Evolutionary conservation across 2,329 filamentous ascomycete species (phyloP), one percentile per base, ranked within the genome.

Genomic region (Curvularia hawaiiensis): DNA sequence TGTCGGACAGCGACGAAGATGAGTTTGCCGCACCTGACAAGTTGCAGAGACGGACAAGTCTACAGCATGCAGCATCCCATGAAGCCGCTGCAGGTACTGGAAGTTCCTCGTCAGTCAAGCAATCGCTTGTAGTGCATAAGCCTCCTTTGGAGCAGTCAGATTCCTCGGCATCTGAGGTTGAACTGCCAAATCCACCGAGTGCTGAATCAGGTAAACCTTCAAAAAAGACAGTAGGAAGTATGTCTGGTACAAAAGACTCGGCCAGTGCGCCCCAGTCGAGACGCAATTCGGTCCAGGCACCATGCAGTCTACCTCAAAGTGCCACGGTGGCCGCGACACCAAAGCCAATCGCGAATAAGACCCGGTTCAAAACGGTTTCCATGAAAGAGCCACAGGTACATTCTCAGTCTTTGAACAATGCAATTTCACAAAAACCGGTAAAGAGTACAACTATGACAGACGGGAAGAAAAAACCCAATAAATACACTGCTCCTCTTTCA

Each of bases 141-240:
- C 52, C 48, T 26, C 65, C 65, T 20, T 22, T 70, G 2, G 46
- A 57, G 22, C 67, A 66, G 24, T 66, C 68, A 9, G 49, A 54
- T 18, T 30, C 47, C 12, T 68, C 67, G 30, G 62, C 60, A 33
- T 62, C 64, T 2, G 52, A 58, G 38, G 50, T 28, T 38, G 53
- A 60, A 1, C 16, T 31, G 7, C 49, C 53, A n/a, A 53, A 63
- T 46, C 56, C 55, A 3, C 35, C 56, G 7, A 35, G 64, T 31
- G 52, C 39, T 8, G 58, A 65, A 22, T 28, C 60, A 2, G 38
- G 28, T 14, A 40, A 26, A 24, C 46, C 3, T 10, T 45, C 35
- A 11, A 60, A 46, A 28, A 59, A 52, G 20, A 38, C 30, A 14
- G 56, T 51, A 24, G 30, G 11, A 3, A 41, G 49, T 14, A 33